Evolutionary conservation across 2,329 filamentous ascomycete genomes (phyloP), one percentile per base, ranked within the genome.

Genomic region (Sarocladium kiliense): DNA sequence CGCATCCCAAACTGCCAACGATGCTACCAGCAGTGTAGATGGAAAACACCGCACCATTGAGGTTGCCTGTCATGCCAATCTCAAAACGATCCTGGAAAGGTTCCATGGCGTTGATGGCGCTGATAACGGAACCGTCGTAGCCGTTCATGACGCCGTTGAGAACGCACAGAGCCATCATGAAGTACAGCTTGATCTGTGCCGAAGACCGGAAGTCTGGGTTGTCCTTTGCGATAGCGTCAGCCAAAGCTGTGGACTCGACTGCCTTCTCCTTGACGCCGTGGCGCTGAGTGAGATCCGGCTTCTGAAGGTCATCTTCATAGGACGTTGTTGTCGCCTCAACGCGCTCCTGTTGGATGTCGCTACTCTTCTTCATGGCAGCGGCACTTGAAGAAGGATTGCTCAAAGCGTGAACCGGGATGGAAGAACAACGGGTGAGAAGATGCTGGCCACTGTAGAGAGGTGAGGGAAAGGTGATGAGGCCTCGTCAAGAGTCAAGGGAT

Each of bases 211-310:
- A 61, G 30, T 59, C 44, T 4, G 60, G 60, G 3, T 54, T 54
- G 9, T 61, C 60, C 23, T 61, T 61, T 51, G 60, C 59, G 21
- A 61, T 53, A 32, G 60, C 60, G 27, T 61, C 60, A 11, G 60
- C 60, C 25, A 61, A 55, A 12, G 60, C 60, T 5, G 59, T 51
- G 2, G 57, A 59, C 53, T 61, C 57, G 2, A 61, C 60, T 3
- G 57, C 56, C 12, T 42, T 55, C 25, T 58, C 45, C 45, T 59
- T 59, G 10, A 23, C 55, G 14, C 56, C 56, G 39, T 54, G 26
- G 58, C 51, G 58, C 2, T 50, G 42, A 14, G 7, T 54, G 2
- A 57, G 39, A 19, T 49, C n/a, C 2, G 56, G 36, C 25, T 39
- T 45, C 12, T 53, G 25, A 2, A 57, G 23, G 9, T 54, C 57